Evolutionary conservation across 2,329 filamentous ascomycete genomes (phyloP).

Genomic region (Cladosporium sp.): DNA sequence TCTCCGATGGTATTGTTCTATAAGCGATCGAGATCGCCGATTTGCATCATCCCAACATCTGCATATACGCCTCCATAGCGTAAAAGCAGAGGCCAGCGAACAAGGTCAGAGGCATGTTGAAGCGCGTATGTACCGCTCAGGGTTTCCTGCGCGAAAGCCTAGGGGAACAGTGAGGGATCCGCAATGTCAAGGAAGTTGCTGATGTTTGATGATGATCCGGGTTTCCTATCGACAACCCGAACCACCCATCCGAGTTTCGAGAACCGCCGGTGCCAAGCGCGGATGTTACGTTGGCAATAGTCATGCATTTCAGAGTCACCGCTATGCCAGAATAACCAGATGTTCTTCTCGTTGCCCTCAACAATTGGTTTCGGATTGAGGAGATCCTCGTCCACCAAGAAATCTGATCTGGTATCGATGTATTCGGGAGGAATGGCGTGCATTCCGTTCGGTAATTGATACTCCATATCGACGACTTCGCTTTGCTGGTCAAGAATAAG

Average conservation of each 20-base stretch:
- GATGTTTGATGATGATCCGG: constrained; percentile 33
- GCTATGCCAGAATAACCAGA: constrained; percentile 61
- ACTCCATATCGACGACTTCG: not conserved
- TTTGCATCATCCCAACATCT: constrained; percentile 58
- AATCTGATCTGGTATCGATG: not conserved
- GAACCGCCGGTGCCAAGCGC: constrained; percentile 57
- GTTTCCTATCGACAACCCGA: constrained; percentile 51
- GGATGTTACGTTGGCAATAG: constrained; percentile 55
- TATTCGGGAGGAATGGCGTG: not conserved
- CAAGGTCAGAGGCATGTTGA: constrained; percentile 46
- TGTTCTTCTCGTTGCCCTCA: constrained; percentile 30
- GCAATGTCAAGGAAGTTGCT: not conserved
- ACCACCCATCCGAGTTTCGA: constrained; percentile 54
- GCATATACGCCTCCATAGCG: constrained; percentile 60
- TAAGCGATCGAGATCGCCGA: constrained; percentile 57
- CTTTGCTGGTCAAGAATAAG: not conserved
- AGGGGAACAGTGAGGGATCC: not conserved
- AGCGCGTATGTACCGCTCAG: not conserved
- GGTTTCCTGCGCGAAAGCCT: not conserved
- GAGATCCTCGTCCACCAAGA: not conserved
- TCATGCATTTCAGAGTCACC: constrained; percentile 53
- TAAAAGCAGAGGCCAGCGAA: constrained; percentile 58
- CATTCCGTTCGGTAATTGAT: not conserved
- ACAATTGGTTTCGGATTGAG: not conserved
- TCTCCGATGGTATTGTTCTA: constrained; percentile 43